Conservation (phyloP, 106 monocot genomes). For the Hemerocallis citrina region DNA sequence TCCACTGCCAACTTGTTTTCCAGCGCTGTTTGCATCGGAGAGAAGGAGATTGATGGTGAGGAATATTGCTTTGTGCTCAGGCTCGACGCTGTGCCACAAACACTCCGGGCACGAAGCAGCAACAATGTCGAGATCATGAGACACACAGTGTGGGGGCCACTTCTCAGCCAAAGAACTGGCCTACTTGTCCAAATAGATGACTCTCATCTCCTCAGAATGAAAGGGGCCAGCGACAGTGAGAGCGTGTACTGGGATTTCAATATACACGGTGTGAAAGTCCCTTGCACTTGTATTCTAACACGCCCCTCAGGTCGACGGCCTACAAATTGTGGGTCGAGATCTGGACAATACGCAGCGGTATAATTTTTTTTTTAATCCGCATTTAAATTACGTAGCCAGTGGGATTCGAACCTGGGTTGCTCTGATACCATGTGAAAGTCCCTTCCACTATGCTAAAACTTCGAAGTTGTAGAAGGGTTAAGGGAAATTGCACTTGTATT, state of each 20-base stretch:
- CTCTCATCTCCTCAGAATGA: slow-evolving; percentile 48
- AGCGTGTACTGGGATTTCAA: slow-evolving; percentile 51
- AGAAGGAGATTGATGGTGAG: slow-evolving; percentile 48
- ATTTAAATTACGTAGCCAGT: slow-evolving; percentile 49
- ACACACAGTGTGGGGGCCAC: slow-evolving; percentile 66
- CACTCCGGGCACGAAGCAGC: slow-evolving; percentile 53
- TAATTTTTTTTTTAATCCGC: too few relatives aligned
- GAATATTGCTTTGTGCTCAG: slow-evolving; percentile 60
- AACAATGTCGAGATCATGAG: slow-evolving; percentile 49
- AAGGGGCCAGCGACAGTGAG: slow-evolving; percentile 7
- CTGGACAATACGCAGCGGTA: too few relatives aligned
- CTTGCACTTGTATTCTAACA: slow-evolving; percentile 32
- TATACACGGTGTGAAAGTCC: slow-evolving; percentile 63
- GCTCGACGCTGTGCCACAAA: slow-evolving; percentile 32
- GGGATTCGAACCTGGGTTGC: slow-evolving; percentile 10
- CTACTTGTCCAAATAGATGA: slow-evolving; percentile 62
- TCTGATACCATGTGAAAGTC: too few relatives aligned
- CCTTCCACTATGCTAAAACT: too few relatives aligned
- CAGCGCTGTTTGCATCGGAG: slow-evolving; percentile 40
- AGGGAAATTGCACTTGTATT: too few relatives aligned
- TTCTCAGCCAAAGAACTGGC: slow-evolving; percentile 77
- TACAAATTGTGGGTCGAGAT: too few relatives aligned
- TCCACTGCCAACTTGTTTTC: slow-evolving; percentile 64
- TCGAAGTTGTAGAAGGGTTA: too few relatives aligned
- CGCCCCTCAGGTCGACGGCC: slow-evolving; percentile 50